Evolutionary conservation across 2,329 filamentous ascomycete species (phyloP), one percentile per base, ranked within the genome.

Genomic region (Xylariaceae sp.): DNA sequence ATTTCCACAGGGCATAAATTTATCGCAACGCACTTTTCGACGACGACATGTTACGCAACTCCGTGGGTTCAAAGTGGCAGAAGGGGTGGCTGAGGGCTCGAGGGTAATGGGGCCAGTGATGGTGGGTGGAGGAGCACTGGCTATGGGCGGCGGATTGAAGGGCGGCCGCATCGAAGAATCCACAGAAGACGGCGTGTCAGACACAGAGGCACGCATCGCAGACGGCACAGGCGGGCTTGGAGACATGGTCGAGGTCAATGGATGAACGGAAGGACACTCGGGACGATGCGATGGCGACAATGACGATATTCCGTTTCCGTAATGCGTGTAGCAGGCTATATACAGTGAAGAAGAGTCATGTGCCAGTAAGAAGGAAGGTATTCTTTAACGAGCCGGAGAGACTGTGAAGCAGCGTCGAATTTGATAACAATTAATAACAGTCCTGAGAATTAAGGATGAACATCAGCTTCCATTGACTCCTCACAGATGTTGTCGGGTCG

Each of bases 1-100:
- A 72, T 92, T 91, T 67, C 84, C 84, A 73, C 88, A 92, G 13
- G 88, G 87, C 77, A 89, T 84, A 67, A 83, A 80, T 76, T 91
- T 91, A 76, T 92, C 87, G 78, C 88, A 92, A 68, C 88, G 87
- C 57, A 92, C 88, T 68, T 86, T 86, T 50, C 83, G 75, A 51
- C 76, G 73, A 2, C 81, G 72, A 66, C 80, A 83, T 34, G 79
- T 82, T 13, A 82, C 76, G 64, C 80, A 82, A 30, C 76, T 78
- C 48, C 72, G 65, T 7, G 72, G 71, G 35, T 73, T 73, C 11
- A 73, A 61, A 18, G 65, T 59, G 4, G 67, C 66, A 3, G 71
- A 71, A 4, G 71, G 71, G 2, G 69, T 68, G 30, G 66, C 63
- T 52, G 63, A 69, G 13, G 71, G 71, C 42, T 71, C 69, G 56